These are phyloP conservation scores for Cinnamomum micranthum DNA, from an alignment of 164 flowering plant genomes.

Conservation along the genomic window DNA sequence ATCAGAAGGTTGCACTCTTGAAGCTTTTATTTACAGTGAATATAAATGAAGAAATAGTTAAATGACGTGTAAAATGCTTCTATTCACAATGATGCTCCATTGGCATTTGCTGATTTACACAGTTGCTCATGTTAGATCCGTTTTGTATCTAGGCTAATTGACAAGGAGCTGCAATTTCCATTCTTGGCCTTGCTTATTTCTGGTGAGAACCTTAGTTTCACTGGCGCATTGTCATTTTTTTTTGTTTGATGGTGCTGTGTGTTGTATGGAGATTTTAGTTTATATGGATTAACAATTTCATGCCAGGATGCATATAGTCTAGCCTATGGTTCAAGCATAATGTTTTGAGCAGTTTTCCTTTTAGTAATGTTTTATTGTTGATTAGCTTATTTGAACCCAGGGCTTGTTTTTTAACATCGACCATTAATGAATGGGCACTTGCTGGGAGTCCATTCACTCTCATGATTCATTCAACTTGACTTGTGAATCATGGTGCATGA, in stretches of 20 bases:
- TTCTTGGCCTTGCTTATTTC: slow-evolving; percentile 90
- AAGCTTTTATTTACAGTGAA: not conserved
- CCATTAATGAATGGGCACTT: not conserved
- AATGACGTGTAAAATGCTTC: not conserved
- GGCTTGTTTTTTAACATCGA: not conserved
- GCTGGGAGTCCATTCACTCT: not conserved
- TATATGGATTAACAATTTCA: not conserved
- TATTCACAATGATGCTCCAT: not conserved
- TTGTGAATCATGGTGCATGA: not conserved
- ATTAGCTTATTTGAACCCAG: not conserved
- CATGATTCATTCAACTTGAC: not conserved
- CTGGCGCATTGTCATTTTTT: not conserved
- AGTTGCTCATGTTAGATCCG: not conserved
- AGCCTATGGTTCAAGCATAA: not conserved
- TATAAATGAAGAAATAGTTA: not conserved
- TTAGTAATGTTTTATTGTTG: no score
- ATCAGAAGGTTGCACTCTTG: not conserved
- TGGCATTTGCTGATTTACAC: not conserved
- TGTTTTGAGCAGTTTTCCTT: not conserved
- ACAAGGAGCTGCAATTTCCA: slow-evolving; percentile 74
- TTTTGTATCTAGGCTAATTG: slow-evolving; percentile 49
- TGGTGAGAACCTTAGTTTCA: slow-evolving; percentile 36
- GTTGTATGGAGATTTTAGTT: not conserved
- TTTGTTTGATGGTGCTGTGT: not conserved
- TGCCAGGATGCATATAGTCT: not conserved